Conservation (phyloP, 2,329 filamentous ascomycete genomes). For the Penicillium sp. region DNA sequence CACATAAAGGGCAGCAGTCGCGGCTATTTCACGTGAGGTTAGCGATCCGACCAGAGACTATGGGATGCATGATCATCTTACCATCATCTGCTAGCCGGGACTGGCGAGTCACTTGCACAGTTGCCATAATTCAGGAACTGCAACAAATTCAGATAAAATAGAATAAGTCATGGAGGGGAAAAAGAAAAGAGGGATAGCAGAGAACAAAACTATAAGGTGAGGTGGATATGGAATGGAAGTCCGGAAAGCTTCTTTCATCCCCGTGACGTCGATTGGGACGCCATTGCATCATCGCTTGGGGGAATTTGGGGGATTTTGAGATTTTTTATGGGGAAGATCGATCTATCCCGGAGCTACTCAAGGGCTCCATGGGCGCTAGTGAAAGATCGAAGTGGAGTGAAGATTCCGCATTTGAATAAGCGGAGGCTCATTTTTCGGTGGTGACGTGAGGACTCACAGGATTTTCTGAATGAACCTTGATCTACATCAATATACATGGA, state of each 20-base stretch:
- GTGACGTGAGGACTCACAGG: conserved; percentile 16
- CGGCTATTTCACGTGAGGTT: conserved; percentile 44
- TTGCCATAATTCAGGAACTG: conserved; percentile 28
- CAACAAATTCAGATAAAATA: conserved; percentile 6
- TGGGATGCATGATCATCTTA: conserved; percentile 22
- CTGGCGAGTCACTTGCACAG: conserved; percentile 31
- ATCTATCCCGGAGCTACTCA: background rate
- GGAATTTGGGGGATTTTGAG: background rate
- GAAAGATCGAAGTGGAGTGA: background rate
- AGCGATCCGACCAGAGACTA: conserved; percentile 5
- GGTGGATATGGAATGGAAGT: conserved; percentile 21
- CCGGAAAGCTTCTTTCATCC: conserved; percentile 29
- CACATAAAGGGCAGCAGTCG: conserved; percentile 61
- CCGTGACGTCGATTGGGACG: conserved; percentile 34
- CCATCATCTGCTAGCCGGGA: conserved; percentile 37
- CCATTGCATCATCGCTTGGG: conserved; percentile 27
- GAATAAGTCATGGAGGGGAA: background rate
- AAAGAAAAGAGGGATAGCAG: conserved; percentile 2
- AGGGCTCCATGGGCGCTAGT: background rate
- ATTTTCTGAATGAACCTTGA: background rate
- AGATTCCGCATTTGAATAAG: background rate
- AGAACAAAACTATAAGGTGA: conserved; percentile 13
- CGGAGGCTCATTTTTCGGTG: background rate
- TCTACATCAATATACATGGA: background rate
- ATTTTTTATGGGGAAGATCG: background rate